A percentile compares a stretch with the other conserved stretches of the same genome.
phyloP scores from a whole-genome alignment of 148 eudicot species.

The Diospyros lotus region DNA sequence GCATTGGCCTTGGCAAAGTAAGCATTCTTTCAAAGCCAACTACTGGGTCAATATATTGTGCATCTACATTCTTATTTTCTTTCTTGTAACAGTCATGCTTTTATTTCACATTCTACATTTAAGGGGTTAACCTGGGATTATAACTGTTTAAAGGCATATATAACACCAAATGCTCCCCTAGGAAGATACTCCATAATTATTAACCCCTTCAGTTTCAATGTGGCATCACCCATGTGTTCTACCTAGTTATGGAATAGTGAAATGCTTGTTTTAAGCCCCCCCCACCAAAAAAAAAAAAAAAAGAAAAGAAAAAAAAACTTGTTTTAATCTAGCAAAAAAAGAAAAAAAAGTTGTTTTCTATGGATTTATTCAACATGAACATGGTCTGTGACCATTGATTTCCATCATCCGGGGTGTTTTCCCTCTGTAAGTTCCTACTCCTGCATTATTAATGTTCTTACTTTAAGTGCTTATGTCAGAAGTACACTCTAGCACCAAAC shows the following conservation, averaged over 20 bases:
- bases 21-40: slow-evolving; percentile 1
- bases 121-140: background rate
- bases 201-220: background rate
- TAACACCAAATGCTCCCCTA: background rate
- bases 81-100: background rate
- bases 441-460: background rate
- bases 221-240: background rate
- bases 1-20: slow-evolving; percentile 84
- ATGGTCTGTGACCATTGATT: background rate
- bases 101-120: background rate
- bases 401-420: background rate
- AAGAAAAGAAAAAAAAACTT: too few species aligned
- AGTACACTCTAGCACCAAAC: too few species aligned
- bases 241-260: background rate
- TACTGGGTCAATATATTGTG: background rate
- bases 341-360: too few species aligned
- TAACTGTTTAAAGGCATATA: background rate
- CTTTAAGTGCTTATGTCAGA: background rate
- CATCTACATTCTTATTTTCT: too few species aligned
- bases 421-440: background rate
- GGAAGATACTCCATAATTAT: background rate
- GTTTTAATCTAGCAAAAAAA: too few species aligned
- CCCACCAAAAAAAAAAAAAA: too few species aligned
- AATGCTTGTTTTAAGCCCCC: background rate
- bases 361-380: background rate